A percentile compares a stretch with the other conserved stretches of the same genome.
These are phyloP conservation scores for Paramecium sexaurelia DNA, from an alignment of 73 alveolate species.

Conservation along the genomic window DNA sequence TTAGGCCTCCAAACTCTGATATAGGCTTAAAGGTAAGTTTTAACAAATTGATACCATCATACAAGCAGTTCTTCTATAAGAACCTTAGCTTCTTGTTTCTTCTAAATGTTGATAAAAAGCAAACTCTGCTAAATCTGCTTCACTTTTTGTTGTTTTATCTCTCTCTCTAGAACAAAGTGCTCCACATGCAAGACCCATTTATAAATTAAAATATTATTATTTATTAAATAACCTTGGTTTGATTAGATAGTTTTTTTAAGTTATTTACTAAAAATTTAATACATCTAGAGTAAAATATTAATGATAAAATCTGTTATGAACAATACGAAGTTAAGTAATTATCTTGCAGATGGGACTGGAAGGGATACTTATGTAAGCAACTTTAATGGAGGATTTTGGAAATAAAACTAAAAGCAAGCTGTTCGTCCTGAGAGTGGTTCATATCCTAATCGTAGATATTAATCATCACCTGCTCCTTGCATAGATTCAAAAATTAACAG, in stretches of 20 bases:
- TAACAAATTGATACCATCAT: slow-evolving; percentile 30
- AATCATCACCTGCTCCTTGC: slow-evolving; percentile 26
- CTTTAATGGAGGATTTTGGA: slow-evolving; percentile 21
- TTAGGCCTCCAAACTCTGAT: background rate
- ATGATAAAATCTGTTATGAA: background rate
- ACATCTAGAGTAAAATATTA: background rate
- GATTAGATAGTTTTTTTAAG: background rate
- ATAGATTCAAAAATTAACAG: background rate
- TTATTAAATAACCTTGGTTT: background rate
- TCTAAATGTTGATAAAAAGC: slow-evolving; percentile 28
- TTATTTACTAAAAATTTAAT: background rate
- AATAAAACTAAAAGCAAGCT: background rate
- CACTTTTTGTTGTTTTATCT: background rate
- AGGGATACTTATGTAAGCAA: slow-evolving; percentile 1
- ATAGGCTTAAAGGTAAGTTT: background rate
- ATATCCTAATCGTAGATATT: background rate
- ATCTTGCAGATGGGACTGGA: background rate
- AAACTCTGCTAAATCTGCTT: slow-evolving; percentile 22
- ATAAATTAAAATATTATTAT: background rate
- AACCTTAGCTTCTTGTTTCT: slow-evolving; percentile 49
- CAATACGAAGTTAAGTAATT: background rate
- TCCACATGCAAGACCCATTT: slow-evolving; percentile 26
- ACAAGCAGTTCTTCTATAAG: slow-evolving; percentile 33
- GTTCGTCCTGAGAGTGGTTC: slow-evolving; percentile 5
- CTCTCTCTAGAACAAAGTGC: slow-evolving; percentile 46